phyloP scores from a whole-genome alignment of 208 protist genomes.

The Acanthamoeba sp. region DNA sequence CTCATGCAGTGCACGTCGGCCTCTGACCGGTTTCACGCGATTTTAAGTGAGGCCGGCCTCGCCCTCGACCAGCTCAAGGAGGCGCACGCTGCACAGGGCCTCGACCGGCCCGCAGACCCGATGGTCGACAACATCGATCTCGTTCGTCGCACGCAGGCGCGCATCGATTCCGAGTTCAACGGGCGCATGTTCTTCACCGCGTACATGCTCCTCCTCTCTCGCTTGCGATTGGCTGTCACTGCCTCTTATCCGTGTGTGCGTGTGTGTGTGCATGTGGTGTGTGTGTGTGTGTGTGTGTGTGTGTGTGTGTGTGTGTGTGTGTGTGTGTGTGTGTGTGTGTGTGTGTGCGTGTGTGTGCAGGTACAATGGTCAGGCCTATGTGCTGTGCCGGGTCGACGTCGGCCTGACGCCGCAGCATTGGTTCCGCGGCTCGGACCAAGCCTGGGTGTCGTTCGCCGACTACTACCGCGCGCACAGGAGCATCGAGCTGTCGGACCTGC shows the following conservation, averaged over 20 bases:
- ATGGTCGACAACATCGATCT: not conserved
- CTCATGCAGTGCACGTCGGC: not conserved
- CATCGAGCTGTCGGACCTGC: slow-evolving; percentile 8
- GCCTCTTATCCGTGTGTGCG: not conserved
- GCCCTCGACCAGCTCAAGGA: not conserved
- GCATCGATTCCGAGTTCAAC: not conserved
- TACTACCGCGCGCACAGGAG: slow-evolving; percentile 47
- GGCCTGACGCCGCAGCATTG: not conserved
- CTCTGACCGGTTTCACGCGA: not conserved
- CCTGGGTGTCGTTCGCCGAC: not conserved
- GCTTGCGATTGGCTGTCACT: not conserved
- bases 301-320: not conserved
- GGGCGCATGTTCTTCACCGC: slow-evolving; percentile 7
- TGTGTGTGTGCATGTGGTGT: not conserved
- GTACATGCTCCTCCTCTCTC: not conserved
- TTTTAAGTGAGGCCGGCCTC: not conserved
- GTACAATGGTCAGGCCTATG: slow-evolving; percentile 15
- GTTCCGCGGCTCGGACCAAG: not conserved
- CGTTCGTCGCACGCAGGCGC: not conserved
- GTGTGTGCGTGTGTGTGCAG: not conserved
- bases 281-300: not conserved
- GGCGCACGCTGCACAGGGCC: not conserved
- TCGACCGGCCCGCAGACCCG: not conserved
- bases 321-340: not conserved
- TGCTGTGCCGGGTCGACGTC: not conserved